A percentile compares a stretch with the other conserved stretches of the same genome.
These are phyloP conservation scores for Pseudoscleropodium purum DNA, from an alignment of 225 moss, liverwort and hornwort species.

Conservation along the genomic window DNA sequence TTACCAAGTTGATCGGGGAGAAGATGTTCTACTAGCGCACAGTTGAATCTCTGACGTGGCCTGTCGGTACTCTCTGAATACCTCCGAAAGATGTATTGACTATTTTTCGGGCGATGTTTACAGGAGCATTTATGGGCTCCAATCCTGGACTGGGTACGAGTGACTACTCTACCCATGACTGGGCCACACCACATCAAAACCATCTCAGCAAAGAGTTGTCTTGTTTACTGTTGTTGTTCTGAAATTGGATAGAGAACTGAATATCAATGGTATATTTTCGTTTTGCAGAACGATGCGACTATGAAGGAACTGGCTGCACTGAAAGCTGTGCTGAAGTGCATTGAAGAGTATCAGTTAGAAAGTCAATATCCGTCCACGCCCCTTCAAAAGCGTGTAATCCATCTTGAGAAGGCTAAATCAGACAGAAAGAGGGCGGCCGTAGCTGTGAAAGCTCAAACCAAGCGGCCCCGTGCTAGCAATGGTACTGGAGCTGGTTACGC, in stretches of 20 bases:
- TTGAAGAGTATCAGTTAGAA: conserved; percentile 95
- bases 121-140: conserved; percentile 22
- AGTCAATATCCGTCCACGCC: conserved; percentile 89
- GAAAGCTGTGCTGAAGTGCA: conserved; percentile 97
- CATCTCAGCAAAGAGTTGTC: conserved; percentile 2
- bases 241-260: conserved; percentile 1
- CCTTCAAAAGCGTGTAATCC: conserved; percentile 91
- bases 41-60: conserved; percentile 1
- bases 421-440: conserved; percentile 99
- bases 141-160: conserved; percentile 31
- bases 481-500: conserved; percentile 68
- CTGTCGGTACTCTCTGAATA: background rate
- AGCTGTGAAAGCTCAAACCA: conserved; percentile 98
- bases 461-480: conserved; percentile 94
- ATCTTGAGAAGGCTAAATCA: conserved; percentile 96
- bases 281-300: conserved; percentile 90
- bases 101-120: conserved; percentile 24
- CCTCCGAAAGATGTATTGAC: background rate
- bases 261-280: background rate
- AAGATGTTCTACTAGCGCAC: background rate
- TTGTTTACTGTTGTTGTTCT: background rate
- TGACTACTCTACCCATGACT: conserved; percentile 26
- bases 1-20: background rate
- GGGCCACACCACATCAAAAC: conserved; percentile 11
- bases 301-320: conserved; percentile 99